Percentiles rank a stretch among this genome's conserved stretches.
Evolutionary conservation across 495 filamentous ascomycete species (phyloP).

Genomic region (Staphylotrichum tortipilum): DNA sequence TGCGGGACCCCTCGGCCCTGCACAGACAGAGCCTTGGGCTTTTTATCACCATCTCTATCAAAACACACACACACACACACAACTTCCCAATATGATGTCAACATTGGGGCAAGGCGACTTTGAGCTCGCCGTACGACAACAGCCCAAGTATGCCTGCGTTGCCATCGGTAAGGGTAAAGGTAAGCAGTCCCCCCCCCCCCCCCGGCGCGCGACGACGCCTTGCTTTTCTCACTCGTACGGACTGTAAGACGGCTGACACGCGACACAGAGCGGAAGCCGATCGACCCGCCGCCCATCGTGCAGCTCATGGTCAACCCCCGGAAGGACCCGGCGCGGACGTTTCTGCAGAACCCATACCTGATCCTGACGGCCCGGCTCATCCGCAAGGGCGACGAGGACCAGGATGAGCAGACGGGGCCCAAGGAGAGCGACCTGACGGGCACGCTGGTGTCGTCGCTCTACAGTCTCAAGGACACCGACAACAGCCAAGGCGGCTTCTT

Average conservation of each 20-base stretch:
- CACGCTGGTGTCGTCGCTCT: slow-evolving; percentile 81
- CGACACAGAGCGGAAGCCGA: slow-evolving; percentile 72
- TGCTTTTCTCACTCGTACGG: too few relatives aligned
- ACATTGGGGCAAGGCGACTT: slow-evolving; percentile 11
- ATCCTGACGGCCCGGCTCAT: slow-evolving; percentile 67
- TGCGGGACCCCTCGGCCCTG: neutral
- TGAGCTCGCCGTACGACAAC: slow-evolving; percentile 55
- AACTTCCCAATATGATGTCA: slow-evolving; percentile 16
- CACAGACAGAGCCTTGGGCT: neutral
- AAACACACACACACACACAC: neutral
- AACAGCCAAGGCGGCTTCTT: slow-evolving; percentile 95
- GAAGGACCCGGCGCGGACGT: slow-evolving; percentile 70
- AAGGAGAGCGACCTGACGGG: slow-evolving; percentile 55
- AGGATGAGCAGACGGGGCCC: slow-evolving; percentile 20
- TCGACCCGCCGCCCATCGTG: slow-evolving; percentile 91
- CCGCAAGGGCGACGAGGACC: slow-evolving; percentile 46
- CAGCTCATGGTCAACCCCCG: slow-evolving; percentile 66
- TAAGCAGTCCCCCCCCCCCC: slow-evolving; percentile 22
- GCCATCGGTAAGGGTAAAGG: slow-evolving; percentile 64
- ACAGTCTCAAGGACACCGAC: slow-evolving; percentile 83
- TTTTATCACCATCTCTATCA: neutral
- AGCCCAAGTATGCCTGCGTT: slow-evolving; percentile 57
- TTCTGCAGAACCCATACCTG: slow-evolving; percentile 44
- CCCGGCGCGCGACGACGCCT: too few relatives aligned
- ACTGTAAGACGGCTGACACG: slow-evolving; percentile 13